Conservation (phyloP, 2,329 filamentous ascomycete species). For the Gremmenia infestans region DNA sequence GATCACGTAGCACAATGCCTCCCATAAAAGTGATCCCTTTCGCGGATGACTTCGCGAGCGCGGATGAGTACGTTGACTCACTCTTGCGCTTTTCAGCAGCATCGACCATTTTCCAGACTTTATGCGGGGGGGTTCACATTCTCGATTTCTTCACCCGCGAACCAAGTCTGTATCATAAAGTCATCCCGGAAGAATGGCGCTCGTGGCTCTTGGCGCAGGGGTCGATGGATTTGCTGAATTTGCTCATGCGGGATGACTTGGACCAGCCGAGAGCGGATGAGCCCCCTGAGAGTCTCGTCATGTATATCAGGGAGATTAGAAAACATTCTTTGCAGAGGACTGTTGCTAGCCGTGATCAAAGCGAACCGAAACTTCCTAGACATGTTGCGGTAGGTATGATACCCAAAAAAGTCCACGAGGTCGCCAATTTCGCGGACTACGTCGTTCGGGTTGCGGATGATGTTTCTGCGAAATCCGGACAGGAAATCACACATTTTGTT, state of each 20-base stretch:
- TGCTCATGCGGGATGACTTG: constrained; percentile 76
- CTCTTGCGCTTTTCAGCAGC: constrained; percentile 72
- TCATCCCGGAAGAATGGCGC: constrained; percentile 78
- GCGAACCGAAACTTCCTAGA: constrained; percentile 56
- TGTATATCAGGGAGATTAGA: constrained; percentile 69
- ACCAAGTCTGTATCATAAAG: constrained; percentile 73
- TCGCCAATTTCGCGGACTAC: constrained; percentile 83
- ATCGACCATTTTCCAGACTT: constrained; percentile 71
- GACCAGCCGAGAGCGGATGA: constrained; percentile 27
- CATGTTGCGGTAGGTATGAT: constrained; percentile 88
- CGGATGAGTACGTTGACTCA: constrained; percentile 73
- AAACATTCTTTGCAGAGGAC: constrained; percentile 61
- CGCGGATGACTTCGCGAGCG: constrained; percentile 50
- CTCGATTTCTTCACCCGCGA: constrained; percentile 90
- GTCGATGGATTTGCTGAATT: constrained; percentile 71
- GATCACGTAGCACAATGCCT: constrained; percentile 19
- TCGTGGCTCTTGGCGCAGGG: constrained; percentile 66
- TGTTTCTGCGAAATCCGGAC: constrained; percentile 52
- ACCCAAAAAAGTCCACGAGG: constrained; percentile 91
- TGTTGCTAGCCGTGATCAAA: constrained; percentile 43
- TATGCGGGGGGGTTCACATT: constrained; percentile 97
- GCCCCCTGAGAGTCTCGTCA: constrained; percentile 49
- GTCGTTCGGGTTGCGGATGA: constrained; percentile 57
- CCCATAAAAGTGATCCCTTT: constrained; percentile 26
- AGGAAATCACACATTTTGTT: constrained; percentile 75